A percentile compares a stretch with the other conserved stretches of the same genome.
Evolutionary conservation across 768 basidiomycete genomes (phyloP).

Genomic region (Boletus sp.): DNA sequence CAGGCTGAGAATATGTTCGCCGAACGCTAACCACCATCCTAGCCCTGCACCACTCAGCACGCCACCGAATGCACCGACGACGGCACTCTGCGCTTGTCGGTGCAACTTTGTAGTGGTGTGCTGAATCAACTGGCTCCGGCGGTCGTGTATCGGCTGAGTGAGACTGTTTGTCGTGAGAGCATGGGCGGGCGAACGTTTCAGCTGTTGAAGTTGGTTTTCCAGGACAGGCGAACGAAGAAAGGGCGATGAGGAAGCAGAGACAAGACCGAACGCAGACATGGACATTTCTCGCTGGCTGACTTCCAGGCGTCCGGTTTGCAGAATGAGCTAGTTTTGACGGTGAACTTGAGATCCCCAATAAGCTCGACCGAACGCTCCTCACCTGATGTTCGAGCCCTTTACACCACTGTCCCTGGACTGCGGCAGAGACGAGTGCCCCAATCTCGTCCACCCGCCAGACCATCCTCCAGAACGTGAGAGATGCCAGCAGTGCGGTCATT

Average conservation of each 20-base stretch:
- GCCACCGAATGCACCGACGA: constrained; percentile 50
- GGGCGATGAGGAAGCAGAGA: constrained; percentile 32
- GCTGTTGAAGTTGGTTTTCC: constrained; percentile 55
- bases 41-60: constrained; percentile 48
- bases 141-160: constrained; percentile 47
- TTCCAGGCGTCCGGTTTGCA: constrained; percentile 61
- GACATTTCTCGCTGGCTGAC: constrained; percentile 45
- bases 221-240: constrained; percentile 53
- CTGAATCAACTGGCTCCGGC: constrained; percentile 52
- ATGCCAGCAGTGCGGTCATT: constrained; percentile 31
- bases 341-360: not conserved
- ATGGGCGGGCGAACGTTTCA: constrained; percentile 45
- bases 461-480: constrained; percentile 39
- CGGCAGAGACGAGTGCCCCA: constrained; percentile 31
- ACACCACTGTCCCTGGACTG: constrained; percentile 38
- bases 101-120: constrained; percentile 62
- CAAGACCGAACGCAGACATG: constrained; percentile 39
- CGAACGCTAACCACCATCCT: constrained; percentile 53
- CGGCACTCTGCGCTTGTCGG: constrained; percentile 56
- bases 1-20: constrained; percentile 36
- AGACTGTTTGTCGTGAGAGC: constrained; percentile 46
- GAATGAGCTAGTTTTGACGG: constrained; percentile 47
- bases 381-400: constrained; percentile 53
- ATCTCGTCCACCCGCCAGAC: constrained; percentile 43
- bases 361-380: not conserved